Percentiles rank a stretch among this genome's conserved stretches.
phyloP scores from a whole-genome alignment of 139 green algal species.

The Tetraselmis striata region DNA sequence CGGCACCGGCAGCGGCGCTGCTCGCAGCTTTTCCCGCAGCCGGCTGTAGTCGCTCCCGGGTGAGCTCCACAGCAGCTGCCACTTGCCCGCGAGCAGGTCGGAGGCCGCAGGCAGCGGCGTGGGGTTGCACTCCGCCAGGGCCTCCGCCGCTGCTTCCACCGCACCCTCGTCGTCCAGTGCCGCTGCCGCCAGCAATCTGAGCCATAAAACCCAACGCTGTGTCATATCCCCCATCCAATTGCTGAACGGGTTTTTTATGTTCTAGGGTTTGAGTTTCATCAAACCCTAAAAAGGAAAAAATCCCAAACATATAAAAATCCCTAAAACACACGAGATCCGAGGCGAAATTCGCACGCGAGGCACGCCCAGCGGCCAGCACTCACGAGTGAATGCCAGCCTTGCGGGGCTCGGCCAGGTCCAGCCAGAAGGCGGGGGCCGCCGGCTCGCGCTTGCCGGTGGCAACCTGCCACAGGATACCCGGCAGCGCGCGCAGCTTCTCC shows the following conservation, averaged over 20 bases:
- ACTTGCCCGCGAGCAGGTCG: not conserved
- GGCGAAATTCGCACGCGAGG: too few species aligned
- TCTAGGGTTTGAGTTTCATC: too few species aligned
- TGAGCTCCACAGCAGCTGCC: conserved; percentile 5
- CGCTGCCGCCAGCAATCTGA: not conserved
- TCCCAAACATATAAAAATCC: not conserved
- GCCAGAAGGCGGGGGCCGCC: not conserved
- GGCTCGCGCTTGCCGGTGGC: not conserved
- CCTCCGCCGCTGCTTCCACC: not conserved
- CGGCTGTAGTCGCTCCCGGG: conserved; percentile 1
- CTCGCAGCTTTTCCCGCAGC: not conserved
- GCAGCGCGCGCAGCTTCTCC: conserved; percentile 35
- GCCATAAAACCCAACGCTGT: too few species aligned
- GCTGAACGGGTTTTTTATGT: too few species aligned
- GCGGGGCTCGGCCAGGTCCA: not conserved
- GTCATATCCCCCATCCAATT: too few species aligned
- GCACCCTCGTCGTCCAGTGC: not conserved
- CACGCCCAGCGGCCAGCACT: too few species aligned
- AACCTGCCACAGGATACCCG: not conserved
- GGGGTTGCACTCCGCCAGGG: not conserved
- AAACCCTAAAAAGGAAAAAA: not conserved
- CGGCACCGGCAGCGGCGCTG: not conserved
- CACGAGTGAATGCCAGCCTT: not conserved
- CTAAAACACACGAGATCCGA: too few species aligned
- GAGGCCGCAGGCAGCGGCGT: not conserved